A percentile compares a stretch with the other conserved stretches of the same genome.
Evolutionary conservation across 2,329 filamentous ascomycete species (phyloP).

Genomic region (Microdochium nivale): DNA sequence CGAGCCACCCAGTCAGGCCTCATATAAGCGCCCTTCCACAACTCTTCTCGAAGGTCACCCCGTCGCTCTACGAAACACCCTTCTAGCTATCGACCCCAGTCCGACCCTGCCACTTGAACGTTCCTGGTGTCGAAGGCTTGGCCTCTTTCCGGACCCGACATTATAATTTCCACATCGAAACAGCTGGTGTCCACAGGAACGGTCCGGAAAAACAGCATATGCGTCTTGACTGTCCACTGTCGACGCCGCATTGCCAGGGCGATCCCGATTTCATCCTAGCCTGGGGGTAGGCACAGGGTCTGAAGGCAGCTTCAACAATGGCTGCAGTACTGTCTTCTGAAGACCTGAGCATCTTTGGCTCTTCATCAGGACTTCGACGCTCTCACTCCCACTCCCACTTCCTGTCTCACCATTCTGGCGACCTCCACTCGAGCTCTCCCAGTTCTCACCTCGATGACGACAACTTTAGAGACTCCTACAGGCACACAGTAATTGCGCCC

Average conservation of each 20-base stretch:
- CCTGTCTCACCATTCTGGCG: constrained; percentile 27
- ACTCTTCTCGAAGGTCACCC: not conserved
- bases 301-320: constrained; percentile 26
- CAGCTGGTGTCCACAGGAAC: not conserved
- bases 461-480: constrained; percentile 28
- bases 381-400: constrained; percentile 55
- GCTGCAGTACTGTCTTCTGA: constrained; percentile 49
- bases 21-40: not conserved
- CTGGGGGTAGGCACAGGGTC: not conserved
- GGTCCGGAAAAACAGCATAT: not conserved
- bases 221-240: not conserved
- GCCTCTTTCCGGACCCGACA: not conserved
- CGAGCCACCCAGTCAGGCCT: not conserved
- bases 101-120: not conserved
- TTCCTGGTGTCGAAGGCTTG: not conserved
- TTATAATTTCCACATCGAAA: not conserved
- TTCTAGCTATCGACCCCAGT: not conserved
- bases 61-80: not conserved
- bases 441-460: constrained; percentile 39
- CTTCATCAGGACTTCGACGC: constrained; percentile 42
- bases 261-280: not conserved
- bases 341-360: constrained; percentile 45
- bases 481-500: constrained; percentile 23
- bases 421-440: constrained; percentile 36
- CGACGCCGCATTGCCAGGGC: not conserved